A percentile compares a stretch with the other conserved stretches of the same genome.
Evolutionary conservation across 345 rosid species (phyloP).

Genomic region (Citrus glauca): DNA sequence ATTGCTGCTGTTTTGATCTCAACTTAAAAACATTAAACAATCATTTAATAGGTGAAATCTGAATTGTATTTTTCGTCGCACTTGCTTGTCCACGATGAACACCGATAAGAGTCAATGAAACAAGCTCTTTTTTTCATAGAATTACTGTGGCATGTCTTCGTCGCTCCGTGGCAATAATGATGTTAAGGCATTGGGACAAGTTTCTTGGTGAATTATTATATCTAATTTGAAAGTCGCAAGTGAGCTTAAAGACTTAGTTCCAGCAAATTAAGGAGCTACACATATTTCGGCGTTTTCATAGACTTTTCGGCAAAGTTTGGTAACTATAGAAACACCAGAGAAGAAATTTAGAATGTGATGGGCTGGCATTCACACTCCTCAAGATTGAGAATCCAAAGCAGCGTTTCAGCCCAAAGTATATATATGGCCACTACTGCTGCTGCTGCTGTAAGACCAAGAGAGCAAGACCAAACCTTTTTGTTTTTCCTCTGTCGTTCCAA

Average conservation of each 20-base stretch:
- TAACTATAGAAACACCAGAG: not conserved
- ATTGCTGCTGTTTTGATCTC: constrained; percentile 1
- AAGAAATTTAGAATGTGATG: not conserved
- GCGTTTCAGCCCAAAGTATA: no score
- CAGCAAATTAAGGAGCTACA: not conserved
- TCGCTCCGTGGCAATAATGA: not conserved
- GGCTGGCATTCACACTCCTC: not conserved
- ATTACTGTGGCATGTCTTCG: not conserved
- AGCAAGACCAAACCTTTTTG: no score
- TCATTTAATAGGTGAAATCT: not conserved
- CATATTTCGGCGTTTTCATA: not conserved
- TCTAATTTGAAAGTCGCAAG: not conserved
- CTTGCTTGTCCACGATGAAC: not conserved
- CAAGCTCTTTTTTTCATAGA: not conserved
- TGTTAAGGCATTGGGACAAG: not conserved
- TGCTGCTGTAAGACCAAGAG: no score
- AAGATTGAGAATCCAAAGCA: no score
- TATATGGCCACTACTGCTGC: rapidly evolving
- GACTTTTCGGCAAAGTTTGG: not conserved
- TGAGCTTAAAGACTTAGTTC: not conserved
- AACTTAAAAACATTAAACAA: not conserved
- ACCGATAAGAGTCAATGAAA: constrained; percentile 1
- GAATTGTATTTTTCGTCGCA: not conserved
- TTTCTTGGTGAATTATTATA: not conserved
- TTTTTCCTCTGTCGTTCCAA: no score